Evolutionary conservation across 352 stramenopile genomes (phyloP), one percentile per base, ranked within the genome.

Genomic region (Pythium rhizo-oryzae): DNA sequence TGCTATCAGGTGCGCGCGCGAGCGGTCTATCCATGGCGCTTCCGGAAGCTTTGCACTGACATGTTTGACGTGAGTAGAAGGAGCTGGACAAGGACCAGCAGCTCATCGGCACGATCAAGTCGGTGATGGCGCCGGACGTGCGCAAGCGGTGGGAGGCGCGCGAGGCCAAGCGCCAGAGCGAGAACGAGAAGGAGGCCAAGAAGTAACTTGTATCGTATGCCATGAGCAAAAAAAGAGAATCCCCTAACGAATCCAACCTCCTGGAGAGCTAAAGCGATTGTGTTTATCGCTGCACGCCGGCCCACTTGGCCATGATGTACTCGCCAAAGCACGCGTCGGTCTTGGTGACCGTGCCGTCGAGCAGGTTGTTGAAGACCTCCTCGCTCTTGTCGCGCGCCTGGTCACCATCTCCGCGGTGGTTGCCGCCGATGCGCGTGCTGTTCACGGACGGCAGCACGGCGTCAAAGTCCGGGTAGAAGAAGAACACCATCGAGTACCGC

Each of bases 271-370:
- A 51, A 33, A 33, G 44, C 13, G 41, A 51, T 25, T 25, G 19
- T 51, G 7, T 51, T 58, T 57, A 74, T 19, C 85, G 84, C 73
- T 93, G 85, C 49, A 93, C 85, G 41, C 80, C 76, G 5, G 84
- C 81, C 85, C 85, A 93, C 51, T 93, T 93, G 46, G 84, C 84
- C 78, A 87, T 87, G 71, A 92, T 92, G 76, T 93, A 93, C 69
- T 91, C 82, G 16, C 85, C 85, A 67, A 93, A 93, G 70, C 76
- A 85, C 18, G 76, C 82, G 55, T 86, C 70, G 4, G 69, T 53
- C 55, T 90, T 80, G 57, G 67, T 74, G 54, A 90, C 81, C 3
- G 79, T 89, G 59, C 82, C 80, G 53, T 92, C 84, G 21, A 92
- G 65, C 51, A 93, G 68, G 51, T 90, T 93, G 71, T 93, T 93